phyloP scores from a whole-genome alignment of 257 asterid species.

The Plantago major region DNA sequence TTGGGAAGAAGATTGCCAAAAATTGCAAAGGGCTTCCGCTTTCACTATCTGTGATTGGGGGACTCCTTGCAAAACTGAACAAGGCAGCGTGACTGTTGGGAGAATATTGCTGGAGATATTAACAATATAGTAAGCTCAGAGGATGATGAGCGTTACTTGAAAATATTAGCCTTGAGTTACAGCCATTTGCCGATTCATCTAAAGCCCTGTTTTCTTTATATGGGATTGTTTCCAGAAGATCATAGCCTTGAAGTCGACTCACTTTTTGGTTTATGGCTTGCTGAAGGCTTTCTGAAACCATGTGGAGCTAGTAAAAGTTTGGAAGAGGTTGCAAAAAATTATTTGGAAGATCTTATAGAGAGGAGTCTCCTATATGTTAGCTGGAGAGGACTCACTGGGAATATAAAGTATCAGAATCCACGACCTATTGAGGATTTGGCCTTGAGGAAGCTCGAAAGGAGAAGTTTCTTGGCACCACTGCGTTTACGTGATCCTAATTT shows the following conservation, averaged over 20 bases:
- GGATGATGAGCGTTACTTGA: conserved; percentile 2
- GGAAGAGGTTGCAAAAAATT: background rate
- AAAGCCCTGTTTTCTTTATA: background rate
- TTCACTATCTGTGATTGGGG: background rate
- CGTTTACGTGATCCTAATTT: too few species aligned
- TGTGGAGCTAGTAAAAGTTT: background rate
- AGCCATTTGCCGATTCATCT: background rate
- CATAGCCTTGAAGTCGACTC: background rate
- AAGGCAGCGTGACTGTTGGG: background rate
- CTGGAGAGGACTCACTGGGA: too few species aligned
- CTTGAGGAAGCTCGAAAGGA: too few species aligned
- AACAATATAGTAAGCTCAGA: background rate
- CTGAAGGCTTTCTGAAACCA: background rate
- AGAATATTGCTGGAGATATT: background rate
- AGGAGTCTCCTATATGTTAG: background rate
- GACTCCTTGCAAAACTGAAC: background rate
- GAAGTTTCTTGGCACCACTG: too few species aligned
- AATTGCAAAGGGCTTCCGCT: conserved; percentile 1
- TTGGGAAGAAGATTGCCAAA: background rate
- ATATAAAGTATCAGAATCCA: too few species aligned
- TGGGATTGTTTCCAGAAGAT: background rate
- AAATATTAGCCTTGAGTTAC: background rate
- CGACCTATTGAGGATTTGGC: too few species aligned
- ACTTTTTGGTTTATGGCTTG: background rate
- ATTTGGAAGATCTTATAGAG: background rate